Evolutionary conservation across 176 grass and related monocot species (phyloP), one percentile per base, ranked within the genome.

Genomic region (Lolium multiflorum): DNA sequence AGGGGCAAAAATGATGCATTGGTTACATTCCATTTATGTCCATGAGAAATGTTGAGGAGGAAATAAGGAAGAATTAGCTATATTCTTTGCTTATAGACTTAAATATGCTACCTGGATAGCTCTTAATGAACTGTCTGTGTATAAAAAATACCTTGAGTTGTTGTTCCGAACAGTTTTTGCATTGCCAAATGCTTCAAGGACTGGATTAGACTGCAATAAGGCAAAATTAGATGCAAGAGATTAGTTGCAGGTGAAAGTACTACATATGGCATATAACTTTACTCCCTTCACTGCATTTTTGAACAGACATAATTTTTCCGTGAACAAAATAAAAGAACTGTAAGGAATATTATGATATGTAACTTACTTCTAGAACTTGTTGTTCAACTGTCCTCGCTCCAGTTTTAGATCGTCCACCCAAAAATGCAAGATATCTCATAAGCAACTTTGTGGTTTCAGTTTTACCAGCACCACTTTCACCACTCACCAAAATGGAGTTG

Each of bases 381-480:
- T 98, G 93, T 83, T 98, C 96, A 76, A 98, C 96, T 41, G 96
- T 98, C 82, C 96, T 95, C 68, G 66, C 91, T 83, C 83, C 96
- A 31, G 88, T 88, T 81, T 87, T 91, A 70, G 96, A 89, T 22
- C 91, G 88, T 84, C 96, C 96, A 70, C 96, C 93, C 81, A 98
- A 80, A 84, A 89, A 94, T 46, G 96, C 94, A 78, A 98, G 91
- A 88, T 98, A 98, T 88, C 84, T 92, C 96, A 98, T 98, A 54
- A 98, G 86, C 90, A 94, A 71, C 84, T 98, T 98, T 82, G 97
- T 98, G 69, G 97, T 95, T 84, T 98, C 97, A 76, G 97, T 98
- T 89, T 98, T 98, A 84, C 97, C 97, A 88, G 93, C 92, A 86
- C 97, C 97, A 90, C 97, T 98, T 94, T 96, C 97, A 84, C 94